Percentiles rank a stretch among this genome's conserved stretches.
Evolutionary conservation across 208 protist species (phyloP).

Genomic region (Crithidia fasciculata): DNA sequence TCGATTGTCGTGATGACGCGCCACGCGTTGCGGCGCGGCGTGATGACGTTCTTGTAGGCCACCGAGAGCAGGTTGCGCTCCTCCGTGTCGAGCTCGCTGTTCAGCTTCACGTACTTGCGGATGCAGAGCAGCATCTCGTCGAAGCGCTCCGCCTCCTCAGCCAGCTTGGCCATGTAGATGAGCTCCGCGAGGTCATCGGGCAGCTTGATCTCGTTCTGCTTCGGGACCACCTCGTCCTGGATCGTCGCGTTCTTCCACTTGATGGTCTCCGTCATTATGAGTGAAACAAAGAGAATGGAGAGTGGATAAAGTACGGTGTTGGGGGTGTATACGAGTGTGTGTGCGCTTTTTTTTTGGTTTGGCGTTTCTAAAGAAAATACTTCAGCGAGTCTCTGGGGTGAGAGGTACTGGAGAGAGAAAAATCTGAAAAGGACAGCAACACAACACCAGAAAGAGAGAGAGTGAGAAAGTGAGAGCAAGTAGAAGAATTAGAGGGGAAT

Average conservation of each 20-base stretch:
- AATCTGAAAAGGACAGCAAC: background rate
- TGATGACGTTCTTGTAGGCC: slow-evolving; percentile 99
- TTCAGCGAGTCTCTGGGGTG: no score
- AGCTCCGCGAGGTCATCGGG: slow-evolving; percentile 85
- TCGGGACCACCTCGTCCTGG: slow-evolving; percentile 80
- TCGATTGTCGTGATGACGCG: slow-evolving; percentile 98
- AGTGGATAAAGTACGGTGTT: background rate
- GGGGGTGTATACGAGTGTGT: background rate
- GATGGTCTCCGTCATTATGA: slow-evolving; percentile 72
- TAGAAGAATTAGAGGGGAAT: background rate
- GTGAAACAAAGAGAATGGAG: slow-evolving; percentile 2
- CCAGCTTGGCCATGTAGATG: slow-evolving; percentile 97
- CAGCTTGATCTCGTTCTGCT: slow-evolving; percentile 77
- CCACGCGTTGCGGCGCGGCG: slow-evolving; percentile 98
- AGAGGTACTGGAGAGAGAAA: background rate
- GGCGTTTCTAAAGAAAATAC: background rate
- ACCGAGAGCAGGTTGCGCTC: slow-evolving; percentile 99
- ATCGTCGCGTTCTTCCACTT: slow-evolving; percentile 87
- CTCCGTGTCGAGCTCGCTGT: slow-evolving; percentile 98
- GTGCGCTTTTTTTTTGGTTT: slow-evolving; percentile 16
- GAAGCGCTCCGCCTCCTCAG: slow-evolving; percentile 98
- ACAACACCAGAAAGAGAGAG: background rate
- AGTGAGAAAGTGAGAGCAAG: background rate
- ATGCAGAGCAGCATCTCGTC: slow-evolving; percentile 99
- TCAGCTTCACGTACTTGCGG: slow-evolving; percentile 96